Percentiles rank a stretch among this genome's conserved stretches.
Conservation (phyloP, 2,329 filamentous ascomycete genomes). For the Alternaria brassicicola region DNA sequence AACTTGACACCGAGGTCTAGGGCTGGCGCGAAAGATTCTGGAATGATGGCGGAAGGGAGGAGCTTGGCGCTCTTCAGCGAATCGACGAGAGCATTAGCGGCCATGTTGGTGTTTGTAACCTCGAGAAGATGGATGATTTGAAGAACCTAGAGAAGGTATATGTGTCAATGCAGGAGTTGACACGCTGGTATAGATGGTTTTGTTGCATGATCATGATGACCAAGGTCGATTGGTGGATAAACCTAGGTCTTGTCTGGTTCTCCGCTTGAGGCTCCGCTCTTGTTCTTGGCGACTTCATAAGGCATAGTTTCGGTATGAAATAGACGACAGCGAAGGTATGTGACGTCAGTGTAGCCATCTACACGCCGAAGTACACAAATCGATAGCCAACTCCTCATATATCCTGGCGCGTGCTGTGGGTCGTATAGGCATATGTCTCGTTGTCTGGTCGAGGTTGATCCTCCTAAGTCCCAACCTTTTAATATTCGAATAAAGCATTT, state of each 20-base stretch:
- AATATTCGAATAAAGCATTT: too few relatives aligned
- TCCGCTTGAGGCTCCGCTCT: slow-evolving; percentile 14
- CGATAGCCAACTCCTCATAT: background rate
- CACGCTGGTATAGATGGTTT: slow-evolving; percentile 2
- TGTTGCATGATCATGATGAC: background rate
- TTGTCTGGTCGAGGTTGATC: background rate
- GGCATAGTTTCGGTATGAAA: slow-evolving; percentile 12
- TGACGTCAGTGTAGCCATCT: background rate
- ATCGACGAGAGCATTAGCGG: slow-evolving; percentile 21
- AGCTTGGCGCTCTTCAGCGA: slow-evolving; percentile 35
- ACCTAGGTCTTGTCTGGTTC: background rate
- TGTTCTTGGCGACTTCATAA: slow-evolving; percentile 5
- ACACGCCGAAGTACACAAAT: background rate
- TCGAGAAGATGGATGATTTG: background rate
- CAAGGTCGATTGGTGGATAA: slow-evolving; percentile 19
- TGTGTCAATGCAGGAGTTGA: background rate
- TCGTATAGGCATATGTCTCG: background rate
- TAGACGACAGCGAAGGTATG: slow-evolving; percentile 1
- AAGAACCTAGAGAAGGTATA: background rate
- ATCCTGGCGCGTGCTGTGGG: background rate
- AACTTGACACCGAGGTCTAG: slow-evolving; percentile 50
- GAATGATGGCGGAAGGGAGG: slow-evolving; percentile 49
- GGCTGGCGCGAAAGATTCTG: slow-evolving; percentile 52
- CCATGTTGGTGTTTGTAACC: background rate
- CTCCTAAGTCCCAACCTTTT: rapidly evolving